phyloP scores from a whole-genome alignment of 805 yeast species.

The Sugiyamaella valdiviana region DNA sequence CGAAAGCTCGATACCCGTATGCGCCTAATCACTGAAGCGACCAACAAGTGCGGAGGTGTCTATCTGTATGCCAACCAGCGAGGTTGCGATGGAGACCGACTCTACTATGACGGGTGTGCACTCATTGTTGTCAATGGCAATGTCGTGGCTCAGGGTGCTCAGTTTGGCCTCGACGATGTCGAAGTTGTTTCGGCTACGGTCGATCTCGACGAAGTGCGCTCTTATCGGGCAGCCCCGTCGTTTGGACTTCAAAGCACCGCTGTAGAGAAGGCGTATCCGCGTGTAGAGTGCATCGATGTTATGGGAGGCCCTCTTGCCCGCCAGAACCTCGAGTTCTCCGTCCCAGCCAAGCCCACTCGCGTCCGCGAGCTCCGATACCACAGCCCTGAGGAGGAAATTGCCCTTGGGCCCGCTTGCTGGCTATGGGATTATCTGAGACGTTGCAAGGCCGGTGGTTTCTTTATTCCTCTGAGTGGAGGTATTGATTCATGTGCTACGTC shows the following conservation, averaged over 20 bases:
- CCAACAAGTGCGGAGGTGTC: slow-evolving; percentile 93
- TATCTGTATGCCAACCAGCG: slow-evolving; percentile 90
- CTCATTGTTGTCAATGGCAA: slow-evolving; percentile 86
- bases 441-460: slow-evolving; percentile 84
- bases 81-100: slow-evolving; percentile 97
- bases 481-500: slow-evolving; percentile 98
- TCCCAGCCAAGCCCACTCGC: slow-evolving; percentile 52
- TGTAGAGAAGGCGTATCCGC: slow-evolving; percentile 31
- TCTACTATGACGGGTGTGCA: slow-evolving; percentile 97
- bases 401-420: slow-evolving; percentile 99
- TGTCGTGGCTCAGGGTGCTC: slow-evolving; percentile 88
- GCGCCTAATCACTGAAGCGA: slow-evolving; percentile 82
- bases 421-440: slow-evolving; percentile 96
- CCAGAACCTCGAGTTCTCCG: slow-evolving; percentile 42
- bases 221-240: slow-evolving; percentile 65
- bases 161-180: slow-evolving; percentile 83
- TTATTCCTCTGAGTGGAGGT: slow-evolving; percentile 93
- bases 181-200: slow-evolving; percentile 95
- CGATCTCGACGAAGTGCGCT: slow-evolving; percentile 84
- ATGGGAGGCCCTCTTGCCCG: slow-evolving; percentile 11
- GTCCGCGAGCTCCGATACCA: slow-evolving; percentile 53
- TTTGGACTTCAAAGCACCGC: slow-evolving; percentile 68
- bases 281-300: slow-evolving; percentile 21
- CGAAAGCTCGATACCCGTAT: slow-evolving; percentile 82
- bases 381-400: slow-evolving; percentile 91